Base-by-base conservation (phyloP, 441 rosid species). In the Adansonia madagascariensis region DNA sequence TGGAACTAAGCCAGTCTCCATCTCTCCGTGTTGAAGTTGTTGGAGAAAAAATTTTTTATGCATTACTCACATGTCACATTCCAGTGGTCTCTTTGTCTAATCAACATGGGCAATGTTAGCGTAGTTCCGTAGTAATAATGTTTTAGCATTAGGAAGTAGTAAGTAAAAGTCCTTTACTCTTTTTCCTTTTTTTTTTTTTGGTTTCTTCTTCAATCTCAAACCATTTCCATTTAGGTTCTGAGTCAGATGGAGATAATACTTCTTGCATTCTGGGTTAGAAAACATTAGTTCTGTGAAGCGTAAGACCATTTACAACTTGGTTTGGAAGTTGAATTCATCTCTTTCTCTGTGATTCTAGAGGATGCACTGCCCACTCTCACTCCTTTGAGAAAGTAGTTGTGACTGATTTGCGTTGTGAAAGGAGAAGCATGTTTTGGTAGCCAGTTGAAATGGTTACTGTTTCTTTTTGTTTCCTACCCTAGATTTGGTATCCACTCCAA, bases 291-390 rank as follows among this genome's bases (percentile, higher is more conserved):
- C 8, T 20, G 3, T 44, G 18, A 44, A 9, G 53, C 20, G 1
- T 4, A 18, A 43, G 17, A 12, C 53, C 35, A 3, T 31, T 66
- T 43, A 44, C 18, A 53, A 66, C 18, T 66, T 24, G 39, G 73
- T 70, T 70, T 49, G 1, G 17, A 50, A 70, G 44, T 50, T 49
- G 59, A 70, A 50, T 49, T 7, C 20, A 18, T 11, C 14, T 50
- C 9, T 50, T 31, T 70, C 10, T 14, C 57, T 24, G 73, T 70
- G 73, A 70, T 69, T 47, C 49, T 12, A 50, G 73, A 70, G 73
- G 41, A 47, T 7, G 44, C 44, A 50, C 43, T 27, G 27, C 7
- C 3, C 57, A 49, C 10, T 24, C 73, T 49, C 2, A 22, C 43
- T 70, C 59, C 59, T 70, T 4, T 70, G 60, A 8, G 39, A 67